Evolutionary conservation across 352 stramenopile species (phyloP).

Genomic region (Phytophthora citrophthora): DNA sequence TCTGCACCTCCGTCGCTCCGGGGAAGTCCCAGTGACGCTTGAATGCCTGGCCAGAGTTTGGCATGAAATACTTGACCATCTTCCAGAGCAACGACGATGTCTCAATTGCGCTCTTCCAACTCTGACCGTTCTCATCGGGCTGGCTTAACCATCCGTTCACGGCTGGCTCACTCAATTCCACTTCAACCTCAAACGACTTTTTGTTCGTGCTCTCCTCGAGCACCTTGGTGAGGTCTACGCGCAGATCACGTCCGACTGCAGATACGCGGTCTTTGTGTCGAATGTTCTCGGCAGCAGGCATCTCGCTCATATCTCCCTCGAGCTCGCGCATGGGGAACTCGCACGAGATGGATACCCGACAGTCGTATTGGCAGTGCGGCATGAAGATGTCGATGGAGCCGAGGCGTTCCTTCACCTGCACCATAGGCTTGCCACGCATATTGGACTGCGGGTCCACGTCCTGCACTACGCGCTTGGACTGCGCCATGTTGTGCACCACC

Average conservation of each 20-base stretch:
- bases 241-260: constrained; percentile 76
- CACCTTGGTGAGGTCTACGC: constrained; percentile 86
- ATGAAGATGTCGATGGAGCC: constrained; percentile 89
- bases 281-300: constrained; percentile 75
- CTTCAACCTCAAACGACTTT: constrained; percentile 77
- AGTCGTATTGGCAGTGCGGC: constrained; percentile 86
- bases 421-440: constrained; percentile 45
- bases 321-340: constrained; percentile 73
- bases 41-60: constrained; percentile 77
- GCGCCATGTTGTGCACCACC: constrained; percentile 77
- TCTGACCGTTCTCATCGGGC: constrained; percentile 73
- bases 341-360: constrained; percentile 83
- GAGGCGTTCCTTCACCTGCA: constrained; percentile 86
- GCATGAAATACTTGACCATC: constrained; percentile 89
- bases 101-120: constrained; percentile 72
- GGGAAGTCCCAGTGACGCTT: constrained; percentile 80
- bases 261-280: constrained; percentile 82
- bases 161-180: constrained; percentile 71
- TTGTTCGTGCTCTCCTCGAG: constrained; percentile 79
- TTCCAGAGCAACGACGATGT: constrained; percentile 78
- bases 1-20: constrained; percentile 76
- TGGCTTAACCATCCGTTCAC: constrained; percentile 83
- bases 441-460: constrained; percentile 72
- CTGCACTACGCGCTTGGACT: constrained; percentile 82
- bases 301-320: constrained; percentile 59